Evolutionary conservation across 2,329 filamentous ascomycete genomes (phyloP).

Genomic region (Colletotrichum sp.): DNA sequence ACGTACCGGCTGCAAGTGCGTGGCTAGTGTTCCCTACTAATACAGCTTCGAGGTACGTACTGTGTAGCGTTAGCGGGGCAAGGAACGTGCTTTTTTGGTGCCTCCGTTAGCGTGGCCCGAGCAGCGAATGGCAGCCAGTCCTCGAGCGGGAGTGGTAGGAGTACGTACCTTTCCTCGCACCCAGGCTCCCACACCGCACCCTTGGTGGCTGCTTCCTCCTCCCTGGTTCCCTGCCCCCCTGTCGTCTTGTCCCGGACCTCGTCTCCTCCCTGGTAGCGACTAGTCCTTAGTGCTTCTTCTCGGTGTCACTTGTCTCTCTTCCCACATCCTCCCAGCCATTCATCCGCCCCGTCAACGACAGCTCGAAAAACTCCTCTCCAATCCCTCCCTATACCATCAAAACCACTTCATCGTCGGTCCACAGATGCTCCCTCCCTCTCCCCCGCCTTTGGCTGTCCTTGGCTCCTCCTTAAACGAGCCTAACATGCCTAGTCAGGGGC

Average conservation of each 20-base stretch:
- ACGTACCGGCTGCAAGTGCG: background rate
- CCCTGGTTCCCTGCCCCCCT: background rate
- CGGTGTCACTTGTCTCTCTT: constrained; percentile 19
- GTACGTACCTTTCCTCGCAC: background rate
- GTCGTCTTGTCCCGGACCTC: constrained; percentile 14
- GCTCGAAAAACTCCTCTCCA: constrained; percentile 17
- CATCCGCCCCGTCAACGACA: constrained; percentile 9
- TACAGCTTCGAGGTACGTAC: background rate
- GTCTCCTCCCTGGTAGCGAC: background rate
- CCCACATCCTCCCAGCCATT: constrained; percentile 18
- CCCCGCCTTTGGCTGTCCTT: constrained; percentile 15
- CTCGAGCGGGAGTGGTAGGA: background rate
- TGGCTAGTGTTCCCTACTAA: background rate
- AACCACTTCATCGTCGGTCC: constrained; percentile 2
- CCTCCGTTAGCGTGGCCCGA: background rate
- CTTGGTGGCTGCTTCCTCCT: constrained; percentile 4
- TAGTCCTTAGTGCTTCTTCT: constrained; percentile 9
- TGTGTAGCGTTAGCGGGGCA: background rate
- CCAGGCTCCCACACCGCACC: background rate
- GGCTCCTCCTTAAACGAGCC: constrained; percentile 9
- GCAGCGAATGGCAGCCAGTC: background rate
- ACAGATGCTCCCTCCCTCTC: constrained; percentile 5
- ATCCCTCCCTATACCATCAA: constrained; percentile 13
- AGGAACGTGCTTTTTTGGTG: background rate
- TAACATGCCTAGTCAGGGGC: constrained; percentile 18